A percentile compares a stretch with the other conserved stretches of the same genome.
phyloP scores from a whole-genome alignment of 2,329 filamentous ascomycete genomes.

The Talaromyces sp. region DNA sequence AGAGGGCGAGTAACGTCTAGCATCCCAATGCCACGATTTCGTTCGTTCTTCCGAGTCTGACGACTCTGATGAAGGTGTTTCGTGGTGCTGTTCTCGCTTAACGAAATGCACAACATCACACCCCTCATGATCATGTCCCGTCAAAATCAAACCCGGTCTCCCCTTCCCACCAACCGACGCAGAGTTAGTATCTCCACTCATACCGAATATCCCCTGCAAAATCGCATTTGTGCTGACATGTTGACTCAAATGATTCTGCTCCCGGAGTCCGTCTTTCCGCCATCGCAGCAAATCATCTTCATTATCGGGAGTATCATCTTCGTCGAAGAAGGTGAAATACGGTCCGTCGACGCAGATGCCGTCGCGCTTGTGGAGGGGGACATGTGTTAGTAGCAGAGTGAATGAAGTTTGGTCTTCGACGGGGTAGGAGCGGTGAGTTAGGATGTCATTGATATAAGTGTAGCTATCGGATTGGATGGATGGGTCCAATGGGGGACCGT shows the following conservation, averaged over 20 bases:
- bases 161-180: constrained; percentile 61
- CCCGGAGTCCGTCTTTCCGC: constrained; percentile 57
- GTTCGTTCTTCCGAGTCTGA: constrained; percentile 17
- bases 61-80: background rate
- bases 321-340: constrained; percentile 73
- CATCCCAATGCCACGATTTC: constrained; percentile 36
- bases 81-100: constrained; percentile 52
- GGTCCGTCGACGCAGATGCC: constrained; percentile 84
- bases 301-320: constrained; percentile 62
- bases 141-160: constrained; percentile 75
- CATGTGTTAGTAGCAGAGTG: constrained; percentile 85
- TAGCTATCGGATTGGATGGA: constrained; percentile 75
- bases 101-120: constrained; percentile 87
- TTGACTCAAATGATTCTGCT: constrained; percentile 85
- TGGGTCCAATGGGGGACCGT: constrained; percentile 69
- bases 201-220: constrained; percentile 80
- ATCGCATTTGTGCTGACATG: constrained; percentile 68
- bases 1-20: constrained; percentile 30
- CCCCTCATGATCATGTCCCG: constrained; percentile 92
- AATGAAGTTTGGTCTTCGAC: constrained; percentile 66
- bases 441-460: constrained; percentile 63
- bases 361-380: constrained; percentile 79
- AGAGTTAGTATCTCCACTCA: constrained; percentile 61
- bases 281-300: constrained; percentile 37
- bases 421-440: constrained; percentile 55